Percentiles rank a stretch among this genome's conserved stretches.
Evolutionary conservation across 2,329 filamentous ascomycete genomes (phyloP).

Genomic region (Calonectria honghensis): DNA sequence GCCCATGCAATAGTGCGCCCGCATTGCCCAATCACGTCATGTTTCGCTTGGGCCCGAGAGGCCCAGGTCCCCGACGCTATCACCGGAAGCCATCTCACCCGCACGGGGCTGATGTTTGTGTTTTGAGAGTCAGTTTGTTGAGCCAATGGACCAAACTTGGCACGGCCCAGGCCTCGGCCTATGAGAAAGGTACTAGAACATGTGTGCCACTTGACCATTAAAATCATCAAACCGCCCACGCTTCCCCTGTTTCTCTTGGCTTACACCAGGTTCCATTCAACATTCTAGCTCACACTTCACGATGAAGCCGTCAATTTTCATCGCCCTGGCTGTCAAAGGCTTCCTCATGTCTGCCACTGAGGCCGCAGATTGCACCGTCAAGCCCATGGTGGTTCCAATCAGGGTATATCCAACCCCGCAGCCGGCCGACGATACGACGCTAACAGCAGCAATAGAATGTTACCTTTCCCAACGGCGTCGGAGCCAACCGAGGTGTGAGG

Average conservation of each 20-base stretch:
- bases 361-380: slow-evolving; percentile 24
- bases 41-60: background rate
- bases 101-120: background rate
- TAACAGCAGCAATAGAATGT: slow-evolving; percentile 27
- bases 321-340: slow-evolving; percentile 2
- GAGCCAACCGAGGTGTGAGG: slow-evolving; percentile 35
- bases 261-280: background rate
- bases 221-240: background rate
- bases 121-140: background rate
- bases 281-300: background rate
- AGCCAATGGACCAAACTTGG: background rate
- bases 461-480: slow-evolving; percentile 34
- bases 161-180: too few species aligned
- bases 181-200: too few species aligned
- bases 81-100: background rate
- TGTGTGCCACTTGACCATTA: background rate
- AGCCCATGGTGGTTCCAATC: slow-evolving; percentile 26
- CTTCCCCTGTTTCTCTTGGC: background rate
- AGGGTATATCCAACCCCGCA: background rate
- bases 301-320: slow-evolving; percentile 2
- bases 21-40: background rate
- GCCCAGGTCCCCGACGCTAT: slow-evolving; percentile 14
- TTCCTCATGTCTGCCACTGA: background rate
- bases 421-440: background rate
- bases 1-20: background rate